phyloP scores from a whole-genome alignment of 768 basidiomycete genomes.

The Russula ochroleuca region DNA sequence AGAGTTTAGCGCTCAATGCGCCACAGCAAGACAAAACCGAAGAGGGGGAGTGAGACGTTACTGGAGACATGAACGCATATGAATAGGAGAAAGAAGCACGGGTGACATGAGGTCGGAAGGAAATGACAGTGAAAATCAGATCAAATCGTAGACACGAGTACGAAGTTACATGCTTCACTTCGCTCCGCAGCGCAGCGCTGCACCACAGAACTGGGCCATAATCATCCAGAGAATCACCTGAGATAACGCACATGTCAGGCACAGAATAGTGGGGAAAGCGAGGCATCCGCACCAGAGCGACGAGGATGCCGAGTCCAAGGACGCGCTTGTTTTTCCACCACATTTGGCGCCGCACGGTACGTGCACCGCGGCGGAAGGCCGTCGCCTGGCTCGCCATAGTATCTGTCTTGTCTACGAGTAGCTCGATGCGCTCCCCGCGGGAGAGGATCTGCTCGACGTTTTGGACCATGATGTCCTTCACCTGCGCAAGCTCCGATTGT shows the following conservation, averaged over 20 bases:
- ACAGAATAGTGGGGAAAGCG: constrained; percentile 8
- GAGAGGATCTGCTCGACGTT: constrained; percentile 96
- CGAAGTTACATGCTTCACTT: constrained; percentile 25
- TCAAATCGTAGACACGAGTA: constrained; percentile 13
- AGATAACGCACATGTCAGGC: constrained; percentile 20
- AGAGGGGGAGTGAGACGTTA: constrained; percentile 4
- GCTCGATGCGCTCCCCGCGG: constrained; percentile 91
- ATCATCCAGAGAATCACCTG: constrained; percentile 79
- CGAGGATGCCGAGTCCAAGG: constrained; percentile 59
- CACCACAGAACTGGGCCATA: constrained; percentile 86
- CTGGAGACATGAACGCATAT: constrained; percentile 12
- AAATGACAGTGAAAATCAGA: constrained; percentile 15
- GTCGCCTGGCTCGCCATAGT: constrained; percentile 91
- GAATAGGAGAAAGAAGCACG: constrained; percentile 17
- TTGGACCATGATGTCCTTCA: constrained; percentile 98
- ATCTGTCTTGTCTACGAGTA: constrained; percentile 96
- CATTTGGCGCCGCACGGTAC: constrained; percentile 78
- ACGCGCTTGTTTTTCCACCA: constrained; percentile 84
- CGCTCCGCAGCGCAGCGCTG: constrained; percentile 60
- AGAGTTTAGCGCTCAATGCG: constrained; percentile 10
- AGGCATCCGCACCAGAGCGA: constrained; percentile 55
- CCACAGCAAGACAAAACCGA: constrained; percentile 2
- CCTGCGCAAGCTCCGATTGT: constrained; percentile 80
- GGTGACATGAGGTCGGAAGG: constrained; percentile 1
- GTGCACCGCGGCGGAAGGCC: constrained; percentile 85